Conservation (phyloP, 352 stramenopile species). For the Phytopythium vexans region DNA sequence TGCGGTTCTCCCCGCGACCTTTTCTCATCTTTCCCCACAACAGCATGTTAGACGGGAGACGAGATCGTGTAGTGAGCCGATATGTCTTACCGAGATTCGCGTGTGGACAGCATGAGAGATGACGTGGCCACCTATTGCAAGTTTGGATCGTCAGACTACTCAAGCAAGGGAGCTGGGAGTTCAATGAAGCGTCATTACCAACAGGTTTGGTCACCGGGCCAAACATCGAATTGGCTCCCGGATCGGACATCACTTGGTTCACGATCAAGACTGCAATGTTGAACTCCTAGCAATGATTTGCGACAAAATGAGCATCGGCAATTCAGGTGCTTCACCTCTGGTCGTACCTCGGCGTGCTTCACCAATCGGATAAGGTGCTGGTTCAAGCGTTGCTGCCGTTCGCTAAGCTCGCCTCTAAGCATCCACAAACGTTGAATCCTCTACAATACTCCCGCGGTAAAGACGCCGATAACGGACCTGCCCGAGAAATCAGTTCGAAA, state of each 20-base stretch:
- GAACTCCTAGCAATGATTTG: slow-evolving; percentile 71
- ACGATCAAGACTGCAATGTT: slow-evolving; percentile 92
- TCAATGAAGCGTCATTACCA: slow-evolving; percentile 19
- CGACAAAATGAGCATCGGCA: background rate
- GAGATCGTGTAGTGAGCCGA: background rate
- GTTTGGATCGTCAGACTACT: slow-evolving; percentile 12
- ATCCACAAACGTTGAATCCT: background rate
- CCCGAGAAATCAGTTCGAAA: slow-evolving; percentile 90
- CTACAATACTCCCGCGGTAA: background rate
- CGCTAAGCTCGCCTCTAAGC: slow-evolving; percentile 44
- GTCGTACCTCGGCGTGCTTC: slow-evolving; percentile 63
- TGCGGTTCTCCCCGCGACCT: slow-evolving; percentile 87
- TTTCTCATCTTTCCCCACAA: slow-evolving; percentile 80
- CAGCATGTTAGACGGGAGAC: background rate
- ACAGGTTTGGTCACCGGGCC: slow-evolving; percentile 81
- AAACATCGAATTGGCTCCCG: slow-evolving; percentile 81
- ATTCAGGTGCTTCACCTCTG: background rate
- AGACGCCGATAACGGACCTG: slow-evolving; percentile 18
- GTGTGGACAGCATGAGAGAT: slow-evolving; percentile 98
- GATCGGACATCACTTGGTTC: slow-evolving; percentile 92
- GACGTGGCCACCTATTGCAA: slow-evolving; percentile 67
- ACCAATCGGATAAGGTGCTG: slow-evolving; percentile 86
- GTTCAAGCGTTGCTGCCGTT: slow-evolving; percentile 89
- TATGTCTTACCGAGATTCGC: slow-evolving; percentile 72
- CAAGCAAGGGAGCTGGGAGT: too few species aligned